Evolutionary conservation across 345 rosid species (phyloP).

Genomic region (Sapria himalayana): DNA sequence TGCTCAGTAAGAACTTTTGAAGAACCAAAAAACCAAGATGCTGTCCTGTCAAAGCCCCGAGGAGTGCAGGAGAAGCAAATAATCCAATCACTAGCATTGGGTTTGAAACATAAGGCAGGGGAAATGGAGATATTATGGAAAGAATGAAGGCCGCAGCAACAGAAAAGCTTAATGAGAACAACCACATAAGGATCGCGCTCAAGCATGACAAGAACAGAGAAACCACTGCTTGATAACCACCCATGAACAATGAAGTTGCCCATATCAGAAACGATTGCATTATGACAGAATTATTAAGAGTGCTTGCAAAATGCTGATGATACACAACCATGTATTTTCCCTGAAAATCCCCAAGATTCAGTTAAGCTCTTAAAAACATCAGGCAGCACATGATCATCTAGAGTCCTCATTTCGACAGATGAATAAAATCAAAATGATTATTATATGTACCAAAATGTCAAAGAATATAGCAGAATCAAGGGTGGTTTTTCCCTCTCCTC

Average conservation of each 20-base stretch:
- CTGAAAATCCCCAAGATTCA: slow-evolving; percentile 58
- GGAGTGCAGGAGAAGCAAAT: slow-evolving; percentile 72
- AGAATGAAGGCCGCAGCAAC: slow-evolving; percentile 44
- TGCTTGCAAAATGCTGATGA: slow-evolving; percentile 40
- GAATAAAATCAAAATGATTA: slow-evolving; percentile 9
- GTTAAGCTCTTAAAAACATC: slow-evolving; percentile 6
- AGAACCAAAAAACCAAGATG: slow-evolving; percentile 52
- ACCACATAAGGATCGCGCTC: slow-evolving; percentile 43
- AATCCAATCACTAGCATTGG: slow-evolving; percentile 73
- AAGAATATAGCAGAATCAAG: slow-evolving; percentile 35
- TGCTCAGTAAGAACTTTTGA: slow-evolving; percentile 24
- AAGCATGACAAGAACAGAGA: slow-evolving; percentile 49
- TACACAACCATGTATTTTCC: slow-evolving; percentile 66
- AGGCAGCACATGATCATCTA: slow-evolving; percentile 2
- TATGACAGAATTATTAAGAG: slow-evolving; percentile 61
- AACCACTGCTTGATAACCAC: slow-evolving; percentile 54
- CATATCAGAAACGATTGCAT: slow-evolving; percentile 71
- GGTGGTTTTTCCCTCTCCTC: slow-evolving; percentile 17
- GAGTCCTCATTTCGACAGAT: too few relatives aligned
- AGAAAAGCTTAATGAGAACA: slow-evolving; percentile 59
- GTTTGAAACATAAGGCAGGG: slow-evolving; percentile 57
- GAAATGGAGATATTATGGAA: slow-evolving; percentile 49
- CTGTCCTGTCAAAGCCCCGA: slow-evolving; percentile 79
- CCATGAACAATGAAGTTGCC: slow-evolving; percentile 65
- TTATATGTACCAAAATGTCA: slow-evolving; percentile 55